Evolutionary conservation across 129 eudicot genomes (phyloP), one percentile per base, ranked within the genome.

Genomic region (Lonicera japonica): DNA sequence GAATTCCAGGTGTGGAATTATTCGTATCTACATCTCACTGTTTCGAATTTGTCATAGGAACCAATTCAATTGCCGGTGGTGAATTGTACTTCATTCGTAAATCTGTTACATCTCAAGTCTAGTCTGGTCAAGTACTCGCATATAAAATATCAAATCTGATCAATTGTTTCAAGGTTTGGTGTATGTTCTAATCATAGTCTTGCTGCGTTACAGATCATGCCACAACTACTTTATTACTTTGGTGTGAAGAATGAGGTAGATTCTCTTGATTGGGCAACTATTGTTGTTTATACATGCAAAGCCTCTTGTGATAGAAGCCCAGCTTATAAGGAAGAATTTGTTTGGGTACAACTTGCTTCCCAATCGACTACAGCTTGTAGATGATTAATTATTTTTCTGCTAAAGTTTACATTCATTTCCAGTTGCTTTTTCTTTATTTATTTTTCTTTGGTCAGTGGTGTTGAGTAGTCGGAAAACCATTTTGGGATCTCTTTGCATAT

Each of bases 231-330:
- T 22, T 43, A 43, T 50, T 61, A 65, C 60, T 65, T 65, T 52
- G 60, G 69, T 14, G 69, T 66, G 24, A 20, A 66, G 17, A 66
- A 73, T 45, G 68, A 73, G 0, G 68, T 40, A 15, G 78, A 92
- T 72, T 92, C 96, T 43, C 87, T 88, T 73, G 99, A 92, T 79
- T 92, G 99, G 99, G 88, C 92, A 22, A 83, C 81, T 60, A 76
- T 92, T 64, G 84, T 21, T 21, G 88, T 88, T n/a, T 94, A 88
- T 56, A 74, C 96, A 21, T 88, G 96, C 66, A 89, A 79, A 62
- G 87, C 83, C 54, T 94, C 99, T 3, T 90, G 95, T 41, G 80
- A 77, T 3, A 87, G 79, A 54, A 68, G 66, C 57, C 55, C 53
- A 22, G 73, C 83, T 5, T 81, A 86, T 79, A 72, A 79, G 70